Evolutionary conservation across 768 basidiomycete genomes (phyloP).

Genomic region (Hericium rajendrae): DNA sequence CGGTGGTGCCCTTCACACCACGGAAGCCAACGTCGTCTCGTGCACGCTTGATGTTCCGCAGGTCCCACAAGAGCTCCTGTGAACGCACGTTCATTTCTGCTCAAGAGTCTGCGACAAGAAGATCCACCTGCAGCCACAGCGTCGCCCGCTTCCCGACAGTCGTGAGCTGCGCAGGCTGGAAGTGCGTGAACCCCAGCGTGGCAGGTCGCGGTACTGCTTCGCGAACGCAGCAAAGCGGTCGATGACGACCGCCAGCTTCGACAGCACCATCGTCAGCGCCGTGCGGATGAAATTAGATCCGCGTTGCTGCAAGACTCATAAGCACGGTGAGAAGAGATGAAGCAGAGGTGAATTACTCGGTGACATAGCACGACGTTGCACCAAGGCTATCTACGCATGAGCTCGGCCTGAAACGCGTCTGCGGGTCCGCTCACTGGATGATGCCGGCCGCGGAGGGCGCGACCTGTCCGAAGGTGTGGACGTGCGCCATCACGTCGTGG

Average conservation of each 20-base stretch:
- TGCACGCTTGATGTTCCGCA: constrained; percentile 85
- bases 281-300: constrained; percentile 90
- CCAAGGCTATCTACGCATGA: constrained; percentile 49
- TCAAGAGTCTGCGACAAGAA: neutral
- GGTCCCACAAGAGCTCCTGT: constrained; percentile 91
- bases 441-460: constrained; percentile 94
- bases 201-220: constrained; percentile 73
- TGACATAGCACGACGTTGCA: constrained; percentile 98
- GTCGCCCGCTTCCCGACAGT: constrained; percentile 97
- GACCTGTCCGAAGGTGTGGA: constrained; percentile 91
- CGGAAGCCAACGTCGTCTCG: constrained; percentile 92
- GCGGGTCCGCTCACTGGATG: constrained; percentile 54
- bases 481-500: constrained; percentile 99
- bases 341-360: constrained; percentile 55
- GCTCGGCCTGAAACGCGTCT: neutral
- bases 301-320: constrained; percentile 68
- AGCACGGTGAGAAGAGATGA: neutral
- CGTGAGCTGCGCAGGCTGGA: constrained; percentile 96
- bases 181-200: constrained; percentile 98
- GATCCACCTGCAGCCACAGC: constrained; percentile 82
- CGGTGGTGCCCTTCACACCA: constrained; percentile 98
- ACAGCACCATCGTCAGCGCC: constrained; percentile 74
- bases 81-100: neutral
- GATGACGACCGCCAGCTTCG: constrained; percentile 85
- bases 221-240: constrained; percentile 83